Percentiles rank a stretch among this genome's conserved stretches.
Conservation (phyloP, 2,329 filamentous ascomycete genomes). For the Corynespora cassiicola region DNA sequence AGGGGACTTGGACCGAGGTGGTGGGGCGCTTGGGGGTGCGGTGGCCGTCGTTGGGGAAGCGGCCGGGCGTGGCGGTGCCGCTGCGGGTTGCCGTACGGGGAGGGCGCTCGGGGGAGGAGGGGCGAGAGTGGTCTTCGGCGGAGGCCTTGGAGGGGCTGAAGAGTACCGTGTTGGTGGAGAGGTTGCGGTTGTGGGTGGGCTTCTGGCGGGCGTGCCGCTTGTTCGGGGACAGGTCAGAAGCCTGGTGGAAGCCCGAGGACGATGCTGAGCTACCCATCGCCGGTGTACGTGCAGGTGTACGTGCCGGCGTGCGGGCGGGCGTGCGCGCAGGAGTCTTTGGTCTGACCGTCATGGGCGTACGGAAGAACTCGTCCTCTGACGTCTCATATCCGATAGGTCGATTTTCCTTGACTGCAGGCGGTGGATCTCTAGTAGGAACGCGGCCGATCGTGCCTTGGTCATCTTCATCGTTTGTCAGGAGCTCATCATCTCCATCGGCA, state of each 20-base stretch:
- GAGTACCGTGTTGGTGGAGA: constrained; percentile 83
- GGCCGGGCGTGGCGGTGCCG: constrained; percentile 42
- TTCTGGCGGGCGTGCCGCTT: constrained; percentile 27
- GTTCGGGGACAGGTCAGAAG: constrained; percentile 36
- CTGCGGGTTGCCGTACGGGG: constrained; percentile 38
- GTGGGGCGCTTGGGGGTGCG: constrained; percentile 53
- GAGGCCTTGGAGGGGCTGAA: constrained; percentile 69
- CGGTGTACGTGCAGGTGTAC: constrained; percentile 21
- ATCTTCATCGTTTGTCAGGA: constrained; percentile 75
- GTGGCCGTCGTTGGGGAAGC: constrained; percentile 31
- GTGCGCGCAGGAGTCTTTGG: constrained; percentile 35
- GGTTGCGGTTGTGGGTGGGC: constrained; percentile 70
- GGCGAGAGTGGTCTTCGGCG: constrained; percentile 43
- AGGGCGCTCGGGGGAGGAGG: constrained; percentile 33
- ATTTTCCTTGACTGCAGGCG: constrained; percentile 35
- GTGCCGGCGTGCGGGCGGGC: too few species aligned
- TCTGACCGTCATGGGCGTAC: constrained; percentile 47
- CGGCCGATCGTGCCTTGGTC: constrained; percentile 40
- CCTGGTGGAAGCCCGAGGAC: constrained; percentile 40
- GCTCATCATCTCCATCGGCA: constrained; percentile 87
- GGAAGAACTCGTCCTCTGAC: constrained; percentile 52
- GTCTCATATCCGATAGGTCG: constrained; percentile 34
- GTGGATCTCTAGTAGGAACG: constrained; percentile 21
- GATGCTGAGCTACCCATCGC: constrained; percentile 31
- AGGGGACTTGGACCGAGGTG: constrained; percentile 26